Conservation (phyloP, 2,329 filamentous ascomycete genomes). For the Waltergamsia citrina region DNA sequence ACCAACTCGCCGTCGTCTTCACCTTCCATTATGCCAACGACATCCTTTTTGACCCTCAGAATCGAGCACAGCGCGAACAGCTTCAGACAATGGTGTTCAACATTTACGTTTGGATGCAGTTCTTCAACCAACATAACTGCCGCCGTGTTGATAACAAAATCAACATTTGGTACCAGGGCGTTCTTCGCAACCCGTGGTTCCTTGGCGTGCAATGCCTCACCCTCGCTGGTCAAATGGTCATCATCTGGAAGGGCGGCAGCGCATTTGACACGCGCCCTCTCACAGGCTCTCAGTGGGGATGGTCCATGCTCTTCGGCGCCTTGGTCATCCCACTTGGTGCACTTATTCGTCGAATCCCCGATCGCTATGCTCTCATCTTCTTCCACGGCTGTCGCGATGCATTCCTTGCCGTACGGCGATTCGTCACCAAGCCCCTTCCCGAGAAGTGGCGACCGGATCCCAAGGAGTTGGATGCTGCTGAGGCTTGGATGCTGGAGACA, state of each 20-base stretch:
- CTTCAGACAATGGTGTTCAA: too few relatives aligned
- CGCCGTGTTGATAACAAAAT: conserved; percentile 52
- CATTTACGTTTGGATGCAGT: conserved; percentile 61
- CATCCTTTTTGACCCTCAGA: conserved; percentile 17
- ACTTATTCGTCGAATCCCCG: too few relatives aligned
- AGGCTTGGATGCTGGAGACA: too few relatives aligned
- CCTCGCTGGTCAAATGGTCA: conserved; percentile 45
- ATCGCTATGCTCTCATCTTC: too few relatives aligned
- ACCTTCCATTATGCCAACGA: conserved; percentile 46
- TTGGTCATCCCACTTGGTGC: too few relatives aligned
- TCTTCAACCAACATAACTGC: conserved; percentile 59
- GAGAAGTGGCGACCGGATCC: too few relatives aligned
- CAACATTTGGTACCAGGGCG: conserved; percentile 53
- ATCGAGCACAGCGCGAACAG: conserved; percentile 44
- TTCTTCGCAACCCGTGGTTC: conserved; percentile 48
- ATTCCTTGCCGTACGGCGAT: too few relatives aligned
- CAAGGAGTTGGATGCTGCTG: too few relatives aligned
- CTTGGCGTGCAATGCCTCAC: conserved; percentile 47
- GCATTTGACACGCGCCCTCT: conserved; percentile 47
- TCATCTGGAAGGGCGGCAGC: conserved; percentile 45
- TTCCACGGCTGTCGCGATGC: too few relatives aligned
- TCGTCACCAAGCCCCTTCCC: too few relatives aligned
- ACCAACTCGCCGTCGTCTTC: conserved; percentile 41
- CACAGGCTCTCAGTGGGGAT: too few relatives aligned
- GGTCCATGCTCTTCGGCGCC: too few relatives aligned